phyloP scores from a whole-genome alignment of 129 eudicot genomes.

The Dittrichia graveolens region DNA sequence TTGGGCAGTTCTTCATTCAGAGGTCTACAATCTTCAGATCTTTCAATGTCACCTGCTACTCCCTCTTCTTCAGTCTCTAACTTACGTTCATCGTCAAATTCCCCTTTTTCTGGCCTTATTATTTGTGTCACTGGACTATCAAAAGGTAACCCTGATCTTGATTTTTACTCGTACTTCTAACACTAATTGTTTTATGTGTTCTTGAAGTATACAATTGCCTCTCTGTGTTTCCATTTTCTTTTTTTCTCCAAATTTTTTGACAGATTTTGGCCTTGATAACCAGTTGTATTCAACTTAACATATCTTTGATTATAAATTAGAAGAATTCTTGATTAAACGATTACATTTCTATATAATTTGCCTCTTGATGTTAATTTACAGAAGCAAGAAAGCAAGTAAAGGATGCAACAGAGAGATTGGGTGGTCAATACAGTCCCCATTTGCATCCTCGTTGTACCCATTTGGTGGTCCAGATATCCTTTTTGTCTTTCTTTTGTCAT shows the following conservation, averaged over 20 bases:
- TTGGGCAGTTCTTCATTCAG: conserved; percentile 52
- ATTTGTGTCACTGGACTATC: conserved; percentile 93
- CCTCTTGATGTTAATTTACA: conserved; percentile 36
- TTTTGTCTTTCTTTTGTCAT: conserved; percentile 26
- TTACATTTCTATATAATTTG: conserved; percentile 16
- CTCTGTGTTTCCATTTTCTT: background rate
- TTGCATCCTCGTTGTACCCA: conserved; percentile 93
- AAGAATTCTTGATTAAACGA: background rate
- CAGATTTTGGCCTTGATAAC: background rate
- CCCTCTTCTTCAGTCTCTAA: conserved; percentile 37
- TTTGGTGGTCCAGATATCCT: conserved; percentile 97
- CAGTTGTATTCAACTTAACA: background rate
- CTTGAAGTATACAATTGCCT: background rate
- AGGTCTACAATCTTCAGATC: conserved; percentile 44
- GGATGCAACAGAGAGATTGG: conserved; percentile 90
- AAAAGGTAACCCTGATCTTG: conserved; percentile 55
- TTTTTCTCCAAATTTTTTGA: background rate
- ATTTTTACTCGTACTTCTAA: background rate
- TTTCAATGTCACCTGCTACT: conserved; percentile 48
- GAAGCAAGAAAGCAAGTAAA: conserved; percentile 89
- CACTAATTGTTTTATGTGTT: background rate
- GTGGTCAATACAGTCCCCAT: conserved; percentile 93
- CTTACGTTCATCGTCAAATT: conserved; percentile 26
- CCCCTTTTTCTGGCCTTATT: conserved; percentile 76
- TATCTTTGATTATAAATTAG: background rate